Conservation (phyloP, 352 stramenopile genomes). For the Phytophthora citricola region DNA sequence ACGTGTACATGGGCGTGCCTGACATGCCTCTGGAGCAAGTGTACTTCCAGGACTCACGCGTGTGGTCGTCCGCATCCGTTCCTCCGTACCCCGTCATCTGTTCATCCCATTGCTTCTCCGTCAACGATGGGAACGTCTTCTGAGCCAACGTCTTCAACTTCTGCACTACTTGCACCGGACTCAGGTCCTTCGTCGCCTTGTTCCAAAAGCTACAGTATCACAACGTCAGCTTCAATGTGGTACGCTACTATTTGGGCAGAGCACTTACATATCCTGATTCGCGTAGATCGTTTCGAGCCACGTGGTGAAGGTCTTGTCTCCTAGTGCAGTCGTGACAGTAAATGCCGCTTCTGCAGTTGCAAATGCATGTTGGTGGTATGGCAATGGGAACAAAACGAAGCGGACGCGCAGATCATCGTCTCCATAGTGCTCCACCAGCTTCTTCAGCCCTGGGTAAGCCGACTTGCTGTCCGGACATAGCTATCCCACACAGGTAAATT, state of each 20-base stretch:
- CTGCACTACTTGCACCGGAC: constrained; percentile 65
- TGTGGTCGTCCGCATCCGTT: constrained; percentile 65
- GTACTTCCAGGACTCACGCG: constrained; percentile 84
- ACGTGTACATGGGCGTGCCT: constrained; percentile 78
- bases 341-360: constrained; percentile 65
- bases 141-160: constrained; percentile 69
- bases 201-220: constrained; percentile 67
- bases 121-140: constrained; percentile 70
- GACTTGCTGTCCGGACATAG: constrained; percentile 79
- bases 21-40: constrained; percentile 75
- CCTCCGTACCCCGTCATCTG: constrained; percentile 81
- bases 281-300: constrained; percentile 86
- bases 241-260: not conserved
- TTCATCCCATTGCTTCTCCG: constrained; percentile 67
- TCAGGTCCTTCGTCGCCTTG: constrained; percentile 82
- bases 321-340: constrained; percentile 67
- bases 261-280: constrained; percentile 73
- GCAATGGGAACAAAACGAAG: constrained; percentile 81
- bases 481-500: constrained; percentile 32
- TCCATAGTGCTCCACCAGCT: constrained; percentile 61
- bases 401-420: constrained; percentile 65
- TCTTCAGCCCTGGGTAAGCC: constrained; percentile 72
- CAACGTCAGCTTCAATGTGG: constrained; percentile 3
- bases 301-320: constrained; percentile 58
- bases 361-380: constrained; percentile 84